phyloP scores from a whole-genome alignment of 371 early-diverging fungal species.

The Mucor saturninus region DNA sequence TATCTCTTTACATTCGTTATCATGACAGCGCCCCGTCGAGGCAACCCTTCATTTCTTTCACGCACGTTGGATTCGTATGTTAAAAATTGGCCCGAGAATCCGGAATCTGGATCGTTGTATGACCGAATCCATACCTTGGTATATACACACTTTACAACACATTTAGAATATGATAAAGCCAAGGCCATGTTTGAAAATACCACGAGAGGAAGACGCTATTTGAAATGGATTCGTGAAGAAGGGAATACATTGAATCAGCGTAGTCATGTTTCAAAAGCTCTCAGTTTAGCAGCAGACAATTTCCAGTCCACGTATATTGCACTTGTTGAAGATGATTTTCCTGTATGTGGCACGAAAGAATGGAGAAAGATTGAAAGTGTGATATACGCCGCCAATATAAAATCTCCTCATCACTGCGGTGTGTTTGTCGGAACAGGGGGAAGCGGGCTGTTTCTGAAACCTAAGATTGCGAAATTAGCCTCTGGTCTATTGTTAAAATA shows the following conservation, averaged over 20 bases:
- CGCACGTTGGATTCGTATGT: slow-evolving; percentile 50
- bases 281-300: slow-evolving; percentile 34
- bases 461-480: slow-evolving; percentile 37
- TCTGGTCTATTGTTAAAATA: slow-evolving; percentile 35
- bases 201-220: slow-evolving; percentile 43
- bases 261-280: slow-evolving; percentile 47
- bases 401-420: slow-evolving; percentile 48
- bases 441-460: slow-evolving; percentile 49
- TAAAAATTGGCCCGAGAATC: slow-evolving; percentile 32
- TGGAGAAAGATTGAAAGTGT: slow-evolving; percentile 50
- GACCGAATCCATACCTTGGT: slow-evolving; percentile 48
- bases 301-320: slow-evolving; percentile 41
- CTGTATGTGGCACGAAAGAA: slow-evolving; percentile 43
- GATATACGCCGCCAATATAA: slow-evolving; percentile 41
- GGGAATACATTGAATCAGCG: slow-evolving; percentile 49
- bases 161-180: slow-evolving; percentile 44
- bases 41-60: slow-evolving; percentile 45
- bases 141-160: slow-evolving; percentile 55
- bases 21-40: slow-evolving; percentile 55
- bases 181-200: slow-evolving; percentile 29
- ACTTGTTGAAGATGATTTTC: slow-evolving; percentile 58
- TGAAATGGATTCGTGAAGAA: slow-evolving; percentile 49
- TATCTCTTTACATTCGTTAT: slow-evolving; percentile 48
- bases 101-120: slow-evolving; percentile 39
- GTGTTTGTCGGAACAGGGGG: slow-evolving; percentile 60